A percentile compares a stretch with the other conserved stretches of the same genome.
These are phyloP conservation scores for Elaeagnus macrophylla DNA, from an alignment of 306 rosid genomes.

Conservation along the genomic window DNA sequence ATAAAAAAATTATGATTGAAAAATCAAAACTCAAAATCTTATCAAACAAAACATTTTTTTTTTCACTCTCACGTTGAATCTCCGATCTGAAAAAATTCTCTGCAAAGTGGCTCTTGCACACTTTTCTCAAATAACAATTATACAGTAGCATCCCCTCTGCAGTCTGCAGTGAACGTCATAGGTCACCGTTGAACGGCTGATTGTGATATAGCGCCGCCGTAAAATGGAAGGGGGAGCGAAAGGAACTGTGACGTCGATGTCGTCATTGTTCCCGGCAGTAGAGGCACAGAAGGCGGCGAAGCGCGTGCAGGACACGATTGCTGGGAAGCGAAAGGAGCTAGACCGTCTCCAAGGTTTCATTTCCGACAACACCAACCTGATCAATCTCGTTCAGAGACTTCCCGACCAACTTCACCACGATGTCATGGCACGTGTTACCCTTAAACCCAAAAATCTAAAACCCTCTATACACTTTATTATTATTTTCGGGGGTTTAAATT, in stretches of 20 bases:
- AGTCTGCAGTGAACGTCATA: too few species aligned
- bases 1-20: too few species aligned
- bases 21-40: too few species aligned
- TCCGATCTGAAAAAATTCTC: too few species aligned
- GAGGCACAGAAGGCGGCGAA: constrained; percentile 57
- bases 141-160: too few species aligned
- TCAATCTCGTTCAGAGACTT: constrained; percentile 65
- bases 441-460: not conserved
- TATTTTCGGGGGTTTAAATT: not conserved
- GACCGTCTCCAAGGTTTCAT: constrained; percentile 43
- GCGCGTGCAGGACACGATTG: constrained; percentile 44
- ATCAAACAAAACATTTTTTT: too few species aligned
- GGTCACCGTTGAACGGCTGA: not conserved
- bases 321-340: constrained; percentile 36
- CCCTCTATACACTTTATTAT: not conserved
- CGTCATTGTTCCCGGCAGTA: constrained; percentile 45
- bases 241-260: constrained; percentile 56
- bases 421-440: constrained; percentile 41
- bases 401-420: constrained; percentile 79
- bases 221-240: constrained; percentile 21
- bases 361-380: constrained; percentile 50
- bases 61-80: too few species aligned
- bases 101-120: too few species aligned
- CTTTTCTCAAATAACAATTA: too few species aligned
- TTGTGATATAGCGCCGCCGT: not conserved